These are phyloP conservation scores for Aspergillus sclerotiicarbonarius DNA, from an alignment of 495 filamentous ascomycete species.

Conservation along the genomic window DNA sequence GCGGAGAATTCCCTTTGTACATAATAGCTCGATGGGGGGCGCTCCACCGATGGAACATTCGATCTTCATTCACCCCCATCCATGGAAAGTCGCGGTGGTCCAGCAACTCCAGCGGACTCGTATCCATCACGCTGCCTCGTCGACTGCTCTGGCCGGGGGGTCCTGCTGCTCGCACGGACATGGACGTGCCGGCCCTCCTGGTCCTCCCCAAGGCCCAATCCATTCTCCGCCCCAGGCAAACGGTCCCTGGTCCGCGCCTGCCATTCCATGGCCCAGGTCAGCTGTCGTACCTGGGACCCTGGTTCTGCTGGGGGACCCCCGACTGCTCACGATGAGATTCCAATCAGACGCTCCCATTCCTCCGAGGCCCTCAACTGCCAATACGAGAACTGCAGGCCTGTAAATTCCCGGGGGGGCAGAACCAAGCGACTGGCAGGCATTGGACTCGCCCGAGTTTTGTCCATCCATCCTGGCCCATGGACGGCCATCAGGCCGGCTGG, in stretches of 20 bases:
- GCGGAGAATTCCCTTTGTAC: too few relatives aligned
- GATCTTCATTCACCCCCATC: neutral
- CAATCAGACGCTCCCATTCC: slow-evolving; percentile 7
- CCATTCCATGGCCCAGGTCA: slow-evolving; percentile 9
- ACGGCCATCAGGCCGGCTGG: neutral
- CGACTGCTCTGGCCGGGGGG: slow-evolving; percentile 6
- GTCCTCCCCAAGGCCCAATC: neutral
- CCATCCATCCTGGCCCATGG: neutral
- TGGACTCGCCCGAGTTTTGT: neutral
- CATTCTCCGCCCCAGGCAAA: slow-evolving; percentile 9
- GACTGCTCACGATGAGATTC: neutral
- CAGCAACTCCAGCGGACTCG: neutral
- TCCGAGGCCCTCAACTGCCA: neutral
- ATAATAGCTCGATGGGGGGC: neutral
- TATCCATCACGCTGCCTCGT: neutral
- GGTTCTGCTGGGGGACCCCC: neutral
- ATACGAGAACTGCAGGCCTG: neutral
- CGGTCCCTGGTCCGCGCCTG: slow-evolving; percentile 5
- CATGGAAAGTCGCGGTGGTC: neutral
- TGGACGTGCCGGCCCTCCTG: neutral
- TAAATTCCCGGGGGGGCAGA: slow-evolving; percentile 1
- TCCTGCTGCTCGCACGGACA: slow-evolving; percentile 7
- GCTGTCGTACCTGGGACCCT: slow-evolving; percentile 1
- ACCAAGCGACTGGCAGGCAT: slow-evolving; percentile 8
- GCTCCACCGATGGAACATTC: neutral